These are phyloP conservation scores for Aspergillus jensenii DNA, from an alignment of 2,329 filamentous ascomycete species.

Conservation along the genomic window DNA sequence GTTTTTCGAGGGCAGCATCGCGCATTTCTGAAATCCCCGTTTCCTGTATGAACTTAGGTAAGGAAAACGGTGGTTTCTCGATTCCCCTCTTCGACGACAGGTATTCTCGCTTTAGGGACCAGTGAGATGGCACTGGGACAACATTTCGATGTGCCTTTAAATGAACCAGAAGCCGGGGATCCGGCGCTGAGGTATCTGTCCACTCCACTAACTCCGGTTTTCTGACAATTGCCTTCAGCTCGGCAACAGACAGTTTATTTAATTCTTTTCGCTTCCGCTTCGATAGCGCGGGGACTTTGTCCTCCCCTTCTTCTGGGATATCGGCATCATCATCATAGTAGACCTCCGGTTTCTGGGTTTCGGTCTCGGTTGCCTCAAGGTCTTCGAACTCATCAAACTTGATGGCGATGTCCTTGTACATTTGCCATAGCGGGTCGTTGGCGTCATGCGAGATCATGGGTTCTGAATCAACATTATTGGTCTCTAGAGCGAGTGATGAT, in stretches of 20 bases:
- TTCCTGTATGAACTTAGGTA: slow-evolving; percentile 95
- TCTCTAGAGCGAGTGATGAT: slow-evolving; percentile 13
- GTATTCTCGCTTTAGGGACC: slow-evolving; percentile 96
- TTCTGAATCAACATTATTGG: slow-evolving; percentile 46
- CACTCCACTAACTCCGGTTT: slow-evolving; percentile 96
- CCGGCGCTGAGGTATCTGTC: slow-evolving; percentile 90
- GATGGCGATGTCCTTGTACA: slow-evolving; percentile 79
- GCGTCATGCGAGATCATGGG: slow-evolving; percentile 54
- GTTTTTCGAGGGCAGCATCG: slow-evolving; percentile 92
- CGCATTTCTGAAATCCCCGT: slow-evolving; percentile 98
- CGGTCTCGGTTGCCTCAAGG: slow-evolving; percentile 61
- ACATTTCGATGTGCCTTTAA: slow-evolving; percentile 96
- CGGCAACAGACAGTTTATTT: slow-evolving; percentile 89
- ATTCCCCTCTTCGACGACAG: slow-evolving; percentile 95
- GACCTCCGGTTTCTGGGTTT: slow-evolving; percentile 77
- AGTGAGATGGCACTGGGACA: slow-evolving; percentile 89
- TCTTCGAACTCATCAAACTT: slow-evolving; percentile 70
- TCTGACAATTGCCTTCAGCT: slow-evolving; percentile 86
- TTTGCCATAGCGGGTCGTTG: slow-evolving; percentile 75
- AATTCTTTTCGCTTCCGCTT: slow-evolving; percentile 93
- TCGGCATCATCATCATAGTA: slow-evolving; percentile 82
- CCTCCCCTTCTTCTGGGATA: slow-evolving; percentile 73
- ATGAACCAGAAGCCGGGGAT: slow-evolving; percentile 84
- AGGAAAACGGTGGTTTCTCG: slow-evolving; percentile 87
- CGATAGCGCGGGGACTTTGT: slow-evolving; percentile 69